Base-by-base conservation (phyloP, 2,329 filamentous ascomycete genomes). In the Aspergillus ustus region DNA sequence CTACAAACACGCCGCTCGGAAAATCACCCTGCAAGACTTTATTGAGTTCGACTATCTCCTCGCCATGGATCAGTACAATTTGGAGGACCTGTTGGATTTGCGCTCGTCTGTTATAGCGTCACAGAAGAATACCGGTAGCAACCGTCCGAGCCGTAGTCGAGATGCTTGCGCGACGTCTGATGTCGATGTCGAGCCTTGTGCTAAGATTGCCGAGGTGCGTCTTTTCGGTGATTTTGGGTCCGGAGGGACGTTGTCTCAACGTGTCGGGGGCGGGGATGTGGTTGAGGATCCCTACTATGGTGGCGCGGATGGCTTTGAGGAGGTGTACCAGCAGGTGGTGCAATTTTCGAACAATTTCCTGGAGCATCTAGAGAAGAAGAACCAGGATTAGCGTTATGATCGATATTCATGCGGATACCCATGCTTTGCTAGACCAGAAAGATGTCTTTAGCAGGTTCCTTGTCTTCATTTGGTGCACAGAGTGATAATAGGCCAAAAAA, bases 211-310 rank as follows among this genome's bases (percentile, higher is more conserved):
- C 0, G 80, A 81, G 60, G 86, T 96, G 57, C 89, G 91, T 83
- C 79, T 98, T 52, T 98, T 95, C 80, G 95, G 95, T 34, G 90
- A 93, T 69, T 93, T 91, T 71, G 91, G 90, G 4, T 86, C 65
- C 81, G 37, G 85, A 73, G 72, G 85, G 78, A 69, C 67, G 28
- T 43, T 79, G 54, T 70, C 72, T 65, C 70, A 73, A 22, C 72
- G 71, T 19, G 69, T 75, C 13, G 77, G 76, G 8, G 75, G 73
- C 68, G 83, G 85, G 20, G 91, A 97, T 80, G 85, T 91, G 52
- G 88, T 97, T 8, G 82, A 86, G 61, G 95, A 98, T 76, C 95
- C 95, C 15, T 99, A 98, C 79, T 98, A 98, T 76, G 93, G 92
- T n/a, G 92, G 87, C 13, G 80, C 82, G 4, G 85, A 91, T 68